These are phyloP conservation scores for Solanum hybrid DNA, from an alignment of 305 asterid species.

Conservation along the genomic window DNA sequence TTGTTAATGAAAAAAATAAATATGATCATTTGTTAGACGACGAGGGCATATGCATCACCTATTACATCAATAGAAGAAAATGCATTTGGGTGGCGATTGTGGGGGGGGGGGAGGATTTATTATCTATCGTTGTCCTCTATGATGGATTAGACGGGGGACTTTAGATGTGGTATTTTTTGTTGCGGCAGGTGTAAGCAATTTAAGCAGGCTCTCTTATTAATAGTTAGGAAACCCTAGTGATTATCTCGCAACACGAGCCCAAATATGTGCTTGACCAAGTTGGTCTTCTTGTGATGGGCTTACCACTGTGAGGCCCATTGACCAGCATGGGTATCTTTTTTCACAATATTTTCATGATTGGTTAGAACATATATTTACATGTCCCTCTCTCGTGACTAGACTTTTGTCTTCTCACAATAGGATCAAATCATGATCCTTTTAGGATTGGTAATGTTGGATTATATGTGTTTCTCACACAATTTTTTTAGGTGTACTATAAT, in stretches of 20 bases:
- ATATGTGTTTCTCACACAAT: background rate
- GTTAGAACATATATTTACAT: background rate
- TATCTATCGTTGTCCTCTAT: background rate
- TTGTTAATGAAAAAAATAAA: no score
- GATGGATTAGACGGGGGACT: background rate
- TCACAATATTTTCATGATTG: background rate
- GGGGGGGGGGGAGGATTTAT: background rate
- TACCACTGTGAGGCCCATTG: background rate
- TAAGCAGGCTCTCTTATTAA: background rate
- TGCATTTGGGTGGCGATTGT: background rate
- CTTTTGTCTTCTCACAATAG: background rate
- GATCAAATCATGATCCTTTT: background rate
- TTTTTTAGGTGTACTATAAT: no score
- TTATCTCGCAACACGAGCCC: background rate
- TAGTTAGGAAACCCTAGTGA: background rate
- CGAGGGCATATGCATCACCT: background rate
- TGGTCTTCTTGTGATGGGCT: background rate
- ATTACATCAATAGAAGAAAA: background rate
- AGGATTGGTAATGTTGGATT: background rate
- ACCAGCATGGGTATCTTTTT: background rate
- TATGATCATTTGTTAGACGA: no score
- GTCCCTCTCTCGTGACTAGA: background rate
- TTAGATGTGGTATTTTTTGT: no score
- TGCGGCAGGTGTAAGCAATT: background rate
- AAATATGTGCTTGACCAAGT: background rate